Evolutionary conservation across 192 early-diverging fungal genomes (phyloP).

Genomic region (Rhizophagus sp.): DNA sequence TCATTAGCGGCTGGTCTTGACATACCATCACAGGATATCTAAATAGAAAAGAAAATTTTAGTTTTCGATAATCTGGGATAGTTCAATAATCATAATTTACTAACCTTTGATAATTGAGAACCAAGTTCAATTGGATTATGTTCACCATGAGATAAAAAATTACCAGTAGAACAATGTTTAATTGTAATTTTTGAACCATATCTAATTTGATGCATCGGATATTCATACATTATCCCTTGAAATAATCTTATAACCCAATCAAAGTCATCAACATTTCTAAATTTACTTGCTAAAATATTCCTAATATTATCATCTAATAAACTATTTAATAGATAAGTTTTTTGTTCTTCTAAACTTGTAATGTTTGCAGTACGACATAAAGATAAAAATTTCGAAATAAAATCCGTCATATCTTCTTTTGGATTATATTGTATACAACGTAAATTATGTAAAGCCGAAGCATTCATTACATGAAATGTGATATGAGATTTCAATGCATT

Average conservation of each 20-base stretch:
- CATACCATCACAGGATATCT: not conserved
- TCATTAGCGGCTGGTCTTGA: constrained; percentile 1
- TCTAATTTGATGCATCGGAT: constrained; percentile 7
- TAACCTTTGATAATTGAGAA: constrained; percentile 1
- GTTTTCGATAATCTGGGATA: too few species aligned
- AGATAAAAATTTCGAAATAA: constrained; percentile 10
- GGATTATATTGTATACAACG: constrained; percentile 14
- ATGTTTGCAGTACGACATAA: constrained; percentile 4
- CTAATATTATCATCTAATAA: constrained; percentile 15
- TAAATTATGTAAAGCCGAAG: not conserved
- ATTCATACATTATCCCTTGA: constrained; percentile 15
- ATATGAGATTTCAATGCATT: constrained; percentile 16
- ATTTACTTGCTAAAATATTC: constrained; percentile 9
- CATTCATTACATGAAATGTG: not conserved
- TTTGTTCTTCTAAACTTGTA: constrained; percentile 16
- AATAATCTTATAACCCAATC: constrained; percentile 17
- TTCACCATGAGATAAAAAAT: constrained; percentile 15
- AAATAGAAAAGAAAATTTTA: too few species aligned
- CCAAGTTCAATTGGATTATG: not conserved
- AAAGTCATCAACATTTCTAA: constrained; percentile 4
- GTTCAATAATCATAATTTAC: too few species aligned
- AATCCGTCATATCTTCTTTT: constrained; percentile 5
- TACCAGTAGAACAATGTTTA: constrained; percentile 10
- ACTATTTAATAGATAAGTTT: constrained; percentile 6
- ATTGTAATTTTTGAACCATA: constrained; percentile 12